phyloP scores from a whole-genome alignment of 768 basidiomycete species.

The Auricularia cornea region DNA sequence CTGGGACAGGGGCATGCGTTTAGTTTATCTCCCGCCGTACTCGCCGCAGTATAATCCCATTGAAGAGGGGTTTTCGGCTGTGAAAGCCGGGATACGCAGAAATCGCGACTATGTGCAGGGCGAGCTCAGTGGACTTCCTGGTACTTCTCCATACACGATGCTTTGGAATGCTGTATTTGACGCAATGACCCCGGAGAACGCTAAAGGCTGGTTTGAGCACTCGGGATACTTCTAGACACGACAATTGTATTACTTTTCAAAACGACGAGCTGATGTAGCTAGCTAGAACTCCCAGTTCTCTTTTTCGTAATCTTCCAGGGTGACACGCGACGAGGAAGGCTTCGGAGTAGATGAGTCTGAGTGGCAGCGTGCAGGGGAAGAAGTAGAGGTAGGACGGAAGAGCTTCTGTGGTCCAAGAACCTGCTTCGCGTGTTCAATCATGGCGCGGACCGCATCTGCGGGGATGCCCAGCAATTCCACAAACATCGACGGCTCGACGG shows the following conservation, averaged over 20 bases:
- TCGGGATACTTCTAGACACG: conserved; percentile 18
- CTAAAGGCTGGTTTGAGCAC: conserved; percentile 21
- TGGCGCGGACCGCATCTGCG: no score
- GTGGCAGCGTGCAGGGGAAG: no score
- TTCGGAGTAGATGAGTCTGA: no score
- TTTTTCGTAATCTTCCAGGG: no score
- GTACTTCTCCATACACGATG: conserved; percentile 16
- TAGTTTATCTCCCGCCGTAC: conserved; percentile 26
- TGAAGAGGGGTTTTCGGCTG: conserved; percentile 27
- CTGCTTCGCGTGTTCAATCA: no score
- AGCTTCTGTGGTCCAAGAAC: no score
- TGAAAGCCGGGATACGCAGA: conserved; percentile 22
- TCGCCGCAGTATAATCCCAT: conserved; percentile 31
- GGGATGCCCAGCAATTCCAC: no score
- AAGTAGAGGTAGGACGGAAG: no score
- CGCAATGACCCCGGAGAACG: conserved; percentile 16
- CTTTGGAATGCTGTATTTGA: conserved; percentile 20
- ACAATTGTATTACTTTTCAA: conserved; percentile 14
- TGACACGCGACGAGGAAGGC: no score
- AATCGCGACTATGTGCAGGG: conserved; percentile 7
- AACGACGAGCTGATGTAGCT: no score
- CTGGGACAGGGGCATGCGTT: conserved; percentile 2
- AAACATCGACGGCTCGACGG: no score
- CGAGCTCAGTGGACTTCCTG: not conserved
- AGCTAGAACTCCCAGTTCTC: no score